A percentile compares a stretch with the other conserved stretches of the same genome.
These are phyloP conservation scores for Leishmania lainsoni DNA, from an alignment of 208 protist species.

Conservation along the genomic window DNA sequence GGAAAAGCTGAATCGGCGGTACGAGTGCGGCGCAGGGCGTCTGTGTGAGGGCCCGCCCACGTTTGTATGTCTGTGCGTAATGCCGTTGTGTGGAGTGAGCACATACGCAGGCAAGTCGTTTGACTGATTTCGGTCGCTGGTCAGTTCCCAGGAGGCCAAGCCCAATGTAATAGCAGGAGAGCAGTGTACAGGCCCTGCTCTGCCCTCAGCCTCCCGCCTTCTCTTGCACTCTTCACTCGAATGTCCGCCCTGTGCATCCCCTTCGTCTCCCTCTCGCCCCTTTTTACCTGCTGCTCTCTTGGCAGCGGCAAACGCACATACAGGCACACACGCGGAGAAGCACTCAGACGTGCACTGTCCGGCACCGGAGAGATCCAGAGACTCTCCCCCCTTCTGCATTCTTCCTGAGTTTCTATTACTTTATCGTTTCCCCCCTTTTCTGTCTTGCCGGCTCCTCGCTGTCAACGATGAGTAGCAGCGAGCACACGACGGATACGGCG, in stretches of 20 bases:
- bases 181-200: background rate
- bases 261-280: background rate
- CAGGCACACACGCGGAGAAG: background rate
- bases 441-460: background rate
- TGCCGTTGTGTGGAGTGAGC: background rate
- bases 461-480: background rate
- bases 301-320: conserved; percentile 56
- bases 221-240: background rate
- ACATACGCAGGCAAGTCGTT: background rate
- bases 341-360: too few species aligned
- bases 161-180: background rate
- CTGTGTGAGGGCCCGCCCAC: background rate
- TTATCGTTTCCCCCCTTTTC: background rate
- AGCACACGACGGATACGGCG: background rate
- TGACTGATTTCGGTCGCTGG: background rate
- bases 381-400: too few species aligned
- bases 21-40: background rate
- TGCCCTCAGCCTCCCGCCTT: background rate
- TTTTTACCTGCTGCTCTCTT: conserved; percentile 28
- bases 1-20: too few species aligned
- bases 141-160: background rate
- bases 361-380: too few species aligned
- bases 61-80: background rate
- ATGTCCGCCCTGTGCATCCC: background rate
- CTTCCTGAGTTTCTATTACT: too few species aligned